Base-by-base conservation (phyloP, 108 stramenopile genomes). In the Pseudonitzschia multistriata region DNA sequence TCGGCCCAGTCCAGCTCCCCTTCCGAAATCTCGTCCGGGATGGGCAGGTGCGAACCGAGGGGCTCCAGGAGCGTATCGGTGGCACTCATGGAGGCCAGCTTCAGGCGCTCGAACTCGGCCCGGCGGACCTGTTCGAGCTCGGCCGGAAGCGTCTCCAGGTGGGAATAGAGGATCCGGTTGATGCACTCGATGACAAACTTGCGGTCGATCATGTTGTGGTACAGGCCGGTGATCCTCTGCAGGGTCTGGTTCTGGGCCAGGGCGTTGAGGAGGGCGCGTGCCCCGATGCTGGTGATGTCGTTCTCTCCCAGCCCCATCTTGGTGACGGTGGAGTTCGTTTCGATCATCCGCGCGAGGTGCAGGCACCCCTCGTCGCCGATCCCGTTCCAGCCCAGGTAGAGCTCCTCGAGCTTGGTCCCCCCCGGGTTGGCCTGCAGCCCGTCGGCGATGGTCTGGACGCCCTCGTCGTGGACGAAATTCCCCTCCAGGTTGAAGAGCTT, bases 401-500 rank as follows among this genome's bases (percentile, higher is more conserved):
- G 62, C 17, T 71, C 66, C 15, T 39, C 11, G 3, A 81, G 31
- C 19, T 72, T 67, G 14, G 66, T 59, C 2, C 21, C 3, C 3
- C 19, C 22, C 17, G 54, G 7, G 28, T 69, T 69, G 3, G 13
- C 19, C 21, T 19, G 25, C 21, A 78, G 40, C 28, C 77, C 77
- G 54, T 78, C 66, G 24, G 77, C 70, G 49, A 78, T 72, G 11
- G 65, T 66, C 37, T 78, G 70, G 22, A 74, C 56, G 4, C 74
- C 79, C 35, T 74, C 74, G 39, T 74, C 79, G 36, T 80, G 74
- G 42, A 80, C 68, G 24, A 71, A 80, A 49, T 80, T 80, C 25
- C 73, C 72, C 35, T 71, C 73, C 10, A 80, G 36, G 45, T 80
- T 73, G 21, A 80, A 47, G 7, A 71, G 33, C 35, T 71, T 33